Evolutionary conservation across 208 protist species (phyloP), one percentile per base, ranked within the genome.

Genomic region (Borovskyia barvae): DNA sequence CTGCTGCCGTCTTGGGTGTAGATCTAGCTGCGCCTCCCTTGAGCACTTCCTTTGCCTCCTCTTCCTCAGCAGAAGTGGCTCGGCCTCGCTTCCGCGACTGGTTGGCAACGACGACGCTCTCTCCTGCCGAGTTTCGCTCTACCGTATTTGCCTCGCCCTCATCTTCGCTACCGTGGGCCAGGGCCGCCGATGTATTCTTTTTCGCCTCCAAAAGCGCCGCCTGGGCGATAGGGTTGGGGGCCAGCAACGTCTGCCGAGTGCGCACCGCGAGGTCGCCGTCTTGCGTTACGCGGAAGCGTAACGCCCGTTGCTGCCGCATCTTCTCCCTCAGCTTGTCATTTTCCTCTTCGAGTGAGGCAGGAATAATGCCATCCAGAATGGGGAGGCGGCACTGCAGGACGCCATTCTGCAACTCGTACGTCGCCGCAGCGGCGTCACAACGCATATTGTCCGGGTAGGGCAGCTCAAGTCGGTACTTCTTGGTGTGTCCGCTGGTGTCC

Each of bases 191-290:
- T 26, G 29, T 49, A 35, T 37, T 53, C 65, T 72, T 68, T 52
- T 69, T 76, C 36, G 32, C 53, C 37, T 70, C 35, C n/a, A 22
- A 43, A 43, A 64, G 30, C 11, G 61, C 55, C 1, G 48, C 63
- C 71, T 76, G 52, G 1, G 50, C 63, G 14, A 24, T 61, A 6
- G 52, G 63, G 30, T 66, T 72, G 26, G 70, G 62, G 25, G 67
- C 55, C 51, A 95, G 75, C 49, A 93, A 62, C 0, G 83, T 82
- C 54, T 81, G 72, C 1, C 86, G 77, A 1, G 67, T 87, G 56
- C 89, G 82, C 39, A 95, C 86, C 55, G 60, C 82, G 39, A 95
- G 63, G 32, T 83, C 85, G 29, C 89, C 89, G 52, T 93, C 84
- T 49, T 66, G 55, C 42, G 60, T 62, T 8, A 90, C 67, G 25